Conservation (phyloP, 495 filamentous ascomycete genomes). For the Aspergillus egyptiacus region DNA sequence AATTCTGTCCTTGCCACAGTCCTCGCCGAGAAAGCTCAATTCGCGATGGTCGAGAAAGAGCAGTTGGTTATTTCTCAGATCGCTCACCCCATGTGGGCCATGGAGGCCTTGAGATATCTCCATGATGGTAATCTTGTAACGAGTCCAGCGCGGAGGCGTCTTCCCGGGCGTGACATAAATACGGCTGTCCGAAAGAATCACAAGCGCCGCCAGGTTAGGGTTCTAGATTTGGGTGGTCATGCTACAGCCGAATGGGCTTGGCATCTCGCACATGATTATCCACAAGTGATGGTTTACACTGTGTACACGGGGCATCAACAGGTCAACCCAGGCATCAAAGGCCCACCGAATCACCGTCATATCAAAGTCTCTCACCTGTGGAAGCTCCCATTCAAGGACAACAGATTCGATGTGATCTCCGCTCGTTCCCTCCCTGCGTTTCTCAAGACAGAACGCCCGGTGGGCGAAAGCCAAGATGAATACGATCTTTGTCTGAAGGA, state of each 20-base stretch:
- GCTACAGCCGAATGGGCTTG: constrained; percentile 90
- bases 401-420: constrained; percentile 88
- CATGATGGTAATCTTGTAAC: constrained; percentile 77
- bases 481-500: constrained; percentile 81
- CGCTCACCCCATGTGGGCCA: constrained; percentile 67
- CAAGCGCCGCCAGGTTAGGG: constrained; percentile 39
- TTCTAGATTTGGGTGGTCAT: constrained; percentile 86
- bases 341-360: constrained; percentile 81
- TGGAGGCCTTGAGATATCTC: constrained; percentile 68
- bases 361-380: constrained; percentile 68
- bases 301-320: constrained; percentile 65
- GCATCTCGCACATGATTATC: constrained; percentile 80
- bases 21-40: constrained; percentile 43
- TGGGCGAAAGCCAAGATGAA: constrained; percentile 61
- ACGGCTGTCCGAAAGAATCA: constrained; percentile 1
- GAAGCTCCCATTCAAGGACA: constrained; percentile 77
- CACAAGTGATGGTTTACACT: constrained; percentile 79
- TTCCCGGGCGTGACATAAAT: constrained; percentile 28
- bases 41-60: constrained; percentile 63
- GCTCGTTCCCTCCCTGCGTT: constrained; percentile 80
- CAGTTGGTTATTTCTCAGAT: constrained; percentile 73
- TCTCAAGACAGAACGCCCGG: constrained; percentile 58
- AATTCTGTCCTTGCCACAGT: constrained; percentile 41
- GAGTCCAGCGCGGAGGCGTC: constrained; percentile 61
- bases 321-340: constrained; percentile 63